Base-by-base conservation (phyloP, 2,329 filamentous ascomycete genomes). In the Colletotrichum plurivorum region DNA sequence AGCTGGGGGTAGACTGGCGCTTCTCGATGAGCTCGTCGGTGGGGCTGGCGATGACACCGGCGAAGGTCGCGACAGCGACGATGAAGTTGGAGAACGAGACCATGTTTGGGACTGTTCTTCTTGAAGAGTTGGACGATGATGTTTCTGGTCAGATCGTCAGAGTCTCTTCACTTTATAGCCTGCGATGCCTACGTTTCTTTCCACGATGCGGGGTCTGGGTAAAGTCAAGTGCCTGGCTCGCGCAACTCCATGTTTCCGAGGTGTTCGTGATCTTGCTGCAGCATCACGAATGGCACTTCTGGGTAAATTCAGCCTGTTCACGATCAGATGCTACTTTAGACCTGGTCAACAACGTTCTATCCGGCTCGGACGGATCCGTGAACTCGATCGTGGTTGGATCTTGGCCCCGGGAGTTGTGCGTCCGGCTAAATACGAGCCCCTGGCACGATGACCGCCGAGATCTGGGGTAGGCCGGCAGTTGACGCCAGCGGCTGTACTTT, bases 1-100 rank as follows among this genome's bases (percentile, higher is more conserved):
- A 43, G 41, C 54, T 83, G 49, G 82, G 77, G 13, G 70, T 71
- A n/a, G 70, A 69, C 43, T 72, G 70, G 9, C 67, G 67, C 51
- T 59, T 62, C 25, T 55, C 46, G 12, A 66, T 36, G 2, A 59
- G 7, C 18, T 63, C 63, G 39, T 22, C 36, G 7, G 59, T 36
- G 13, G 49, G 49, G 39, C 49, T 62, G 16, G 59, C 59, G 22
- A 46, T 46, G 22, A 62, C 59, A 8, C 39, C 13, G 1, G 2
- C 39, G 8, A 54, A 31, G 13, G 49, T 39, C 16, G 59, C 5
- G 5, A 18, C 15, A 13, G 39, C 59, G 10, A 54, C 15, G 39
- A 62, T 20, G 12, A 62, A 13, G 10, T n/a, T 53, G n/a, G 59
- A 45, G 41, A 54, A 39, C 6, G 59, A 45, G 22, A 54, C 59